Conservation (phyloP, 2,329 filamentous ascomycete genomes). For the Monilinia fructicola region DNA sequence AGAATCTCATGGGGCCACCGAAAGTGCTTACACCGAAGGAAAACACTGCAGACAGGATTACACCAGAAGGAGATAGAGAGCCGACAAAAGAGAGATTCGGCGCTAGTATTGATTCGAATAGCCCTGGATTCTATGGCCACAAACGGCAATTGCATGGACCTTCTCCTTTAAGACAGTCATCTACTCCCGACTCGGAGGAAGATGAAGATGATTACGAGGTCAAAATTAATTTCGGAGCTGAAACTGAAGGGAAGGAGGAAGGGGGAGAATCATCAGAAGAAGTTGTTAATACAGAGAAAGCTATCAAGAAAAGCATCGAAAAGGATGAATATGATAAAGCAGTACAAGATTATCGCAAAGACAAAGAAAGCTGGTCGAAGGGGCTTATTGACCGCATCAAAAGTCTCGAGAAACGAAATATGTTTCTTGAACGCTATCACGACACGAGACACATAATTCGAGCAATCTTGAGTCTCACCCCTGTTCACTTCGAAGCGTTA, state of each 20-base stretch:
- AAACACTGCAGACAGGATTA: too few species aligned
- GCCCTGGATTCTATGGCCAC: neutral
- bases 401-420: conserved; percentile 1
- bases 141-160: neutral
- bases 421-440: conserved; percentile 6
- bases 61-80: neutral
- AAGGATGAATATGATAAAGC: neutral
- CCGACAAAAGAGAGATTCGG: neutral
- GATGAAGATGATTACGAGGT: neutral
- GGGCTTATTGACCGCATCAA: neutral
- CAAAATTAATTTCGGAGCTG: neutral
- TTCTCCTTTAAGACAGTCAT: conserved; percentile 12
- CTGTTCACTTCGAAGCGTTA: conserved; percentile 9
- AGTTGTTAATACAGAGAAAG: neutral
- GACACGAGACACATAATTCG: neutral
- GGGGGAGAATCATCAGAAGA: neutral
- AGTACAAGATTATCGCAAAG: neutral
- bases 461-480: conserved; percentile 12
- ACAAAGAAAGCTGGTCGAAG: neutral
- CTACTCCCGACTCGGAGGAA: conserved; percentile 3
- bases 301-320: conserved; percentile 5
- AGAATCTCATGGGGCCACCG: conserved; percentile 6
- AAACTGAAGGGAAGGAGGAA: neutral
- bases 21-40: neutral
- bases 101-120: neutral